Percentiles rank a stretch among this genome's conserved stretches.
Conservation (phyloP, 2,329 filamentous ascomycete species). For the Aspergillus nomiae region DNA sequence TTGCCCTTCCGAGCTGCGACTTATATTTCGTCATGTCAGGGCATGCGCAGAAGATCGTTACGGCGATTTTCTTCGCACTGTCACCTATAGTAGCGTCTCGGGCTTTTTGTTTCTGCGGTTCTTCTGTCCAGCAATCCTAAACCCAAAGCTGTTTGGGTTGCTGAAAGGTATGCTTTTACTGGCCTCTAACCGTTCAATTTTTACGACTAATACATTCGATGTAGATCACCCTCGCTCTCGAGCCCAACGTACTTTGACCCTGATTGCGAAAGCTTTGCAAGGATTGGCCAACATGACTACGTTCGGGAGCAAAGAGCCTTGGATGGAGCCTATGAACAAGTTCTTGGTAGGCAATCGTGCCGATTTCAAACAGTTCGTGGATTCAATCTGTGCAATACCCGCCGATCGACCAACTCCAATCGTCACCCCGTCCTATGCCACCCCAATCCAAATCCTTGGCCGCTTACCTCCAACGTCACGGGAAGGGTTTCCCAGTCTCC, state of each 20-base stretch:
- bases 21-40: conserved; percentile 86
- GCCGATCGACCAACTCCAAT: conserved; percentile 66
- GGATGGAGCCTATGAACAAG: conserved; percentile 98
- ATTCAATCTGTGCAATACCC: conserved; percentile 80
- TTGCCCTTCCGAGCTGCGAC: conserved; percentile 77
- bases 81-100: conserved; percentile 90
- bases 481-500: conserved; percentile 90
- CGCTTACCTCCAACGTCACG: conserved; percentile 77
- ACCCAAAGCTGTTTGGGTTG: conserved; percentile 89
- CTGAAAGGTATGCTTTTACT: conserved; percentile 59
- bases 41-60: conserved; percentile 94
- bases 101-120: conserved; percentile 93
- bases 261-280: conserved; percentile 90
- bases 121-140: conserved; percentile 94
- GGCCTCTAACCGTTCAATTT: conserved; percentile 4
- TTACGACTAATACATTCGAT: conserved; percentile 28
- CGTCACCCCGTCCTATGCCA: conserved; percentile 84
- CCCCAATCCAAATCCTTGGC: conserved; percentile 84
- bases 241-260: conserved; percentile 83
- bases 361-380: conserved; percentile 83
- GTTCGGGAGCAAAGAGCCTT: conserved; percentile 93
- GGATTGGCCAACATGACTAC: conserved; percentile 87
- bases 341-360: conserved; percentile 76
- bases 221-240: conserved; percentile 77
- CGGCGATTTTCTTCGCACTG: conserved; percentile 85